Evolutionary conservation across 345 rosid species (phyloP).

Genomic region (Citrus maxima): DNA sequence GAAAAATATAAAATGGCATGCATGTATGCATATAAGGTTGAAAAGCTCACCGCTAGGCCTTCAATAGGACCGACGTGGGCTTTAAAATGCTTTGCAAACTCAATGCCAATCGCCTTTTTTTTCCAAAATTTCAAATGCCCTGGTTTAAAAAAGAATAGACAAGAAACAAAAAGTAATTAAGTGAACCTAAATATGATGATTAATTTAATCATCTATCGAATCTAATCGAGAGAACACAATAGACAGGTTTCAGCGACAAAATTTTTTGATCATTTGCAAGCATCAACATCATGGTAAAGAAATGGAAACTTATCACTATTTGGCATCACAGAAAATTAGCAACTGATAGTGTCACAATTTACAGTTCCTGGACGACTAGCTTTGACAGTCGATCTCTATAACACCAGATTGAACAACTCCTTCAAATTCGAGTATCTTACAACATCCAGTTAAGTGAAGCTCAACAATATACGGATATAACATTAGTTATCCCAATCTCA

Average conservation of each 20-base stretch:
- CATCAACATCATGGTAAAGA: neutral
- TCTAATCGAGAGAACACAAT: neutral
- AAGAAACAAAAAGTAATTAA: neutral
- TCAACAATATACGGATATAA: neutral
- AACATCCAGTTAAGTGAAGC: neutral
- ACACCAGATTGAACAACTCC: neutral
- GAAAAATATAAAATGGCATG: neutral
- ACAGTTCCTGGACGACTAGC: neutral
- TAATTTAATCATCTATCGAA: neutral
- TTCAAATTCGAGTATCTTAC: neutral
- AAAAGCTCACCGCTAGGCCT: slow-evolving; percentile 79
- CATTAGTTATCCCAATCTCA: neutral
- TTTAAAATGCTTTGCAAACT: slow-evolving; percentile 96
- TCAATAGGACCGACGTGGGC: slow-evolving; percentile 94
- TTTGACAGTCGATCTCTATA: neutral
- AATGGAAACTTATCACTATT: neutral
- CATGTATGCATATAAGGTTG: neutral
- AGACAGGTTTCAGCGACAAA: neutral
- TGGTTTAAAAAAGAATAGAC: slow-evolving; percentile 20
- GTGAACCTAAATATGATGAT: neutral
- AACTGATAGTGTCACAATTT: neutral
- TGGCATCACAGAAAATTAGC: neutral
- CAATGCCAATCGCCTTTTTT: slow-evolving; percentile 78
- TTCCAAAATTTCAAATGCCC: slow-evolving; percentile 99
- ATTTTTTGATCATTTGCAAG: neutral